Evolutionary conservation across 257 asterid genomes (phyloP), one percentile per base, ranked within the genome.

Genomic region (Knoxia roxburghii): DNA sequence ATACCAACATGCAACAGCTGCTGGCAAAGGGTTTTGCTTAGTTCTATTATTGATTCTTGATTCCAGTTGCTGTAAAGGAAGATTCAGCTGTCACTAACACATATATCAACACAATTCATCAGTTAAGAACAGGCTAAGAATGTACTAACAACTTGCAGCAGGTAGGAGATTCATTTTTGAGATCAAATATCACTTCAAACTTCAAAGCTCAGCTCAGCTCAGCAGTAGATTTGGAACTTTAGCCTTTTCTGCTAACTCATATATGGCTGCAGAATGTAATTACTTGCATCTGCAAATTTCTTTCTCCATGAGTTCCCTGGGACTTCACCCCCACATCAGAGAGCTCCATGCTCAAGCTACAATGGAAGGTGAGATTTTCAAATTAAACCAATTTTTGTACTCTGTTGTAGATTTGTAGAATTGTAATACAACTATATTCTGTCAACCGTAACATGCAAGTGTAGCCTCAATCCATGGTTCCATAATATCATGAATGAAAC

Each of bases 111-210:
- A 45, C n/a, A 51, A 68, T 68, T 63, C 24, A 70, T 66, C 61
- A 48, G 68, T 61, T 68, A 70, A 74, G 58, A 59, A 41, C 70
- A 53, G 35, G 71, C 75, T 26, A 39, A 71, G 62, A 67, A 58
- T 55, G 61, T 63, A 71, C 71, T 72, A 72, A 66, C 78, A 70
- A 72, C 73, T 73, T 59, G 72, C 57, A 27, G 80, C 79, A 52
- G 35, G 75, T 29, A 55, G 70, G 70, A 30, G 41, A 48, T 68
- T 53, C n/a, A 50, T 67, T 46, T 23, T 63, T 63, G 67, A 65
- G 53, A 15, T 49, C 27, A 62, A 60, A 61, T n/a, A 57, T 77
- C 69, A 51, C 72, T n/a, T n/a, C n/a, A n/a, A n/a, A 72, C 76
- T 57, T 53, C 55, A 68, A 53, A 46, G 72, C 60, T 49, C 67